phyloP scores from a whole-genome alignment of 768 basidiomycete genomes.

The Kwoniella mangroviensis region DNA sequence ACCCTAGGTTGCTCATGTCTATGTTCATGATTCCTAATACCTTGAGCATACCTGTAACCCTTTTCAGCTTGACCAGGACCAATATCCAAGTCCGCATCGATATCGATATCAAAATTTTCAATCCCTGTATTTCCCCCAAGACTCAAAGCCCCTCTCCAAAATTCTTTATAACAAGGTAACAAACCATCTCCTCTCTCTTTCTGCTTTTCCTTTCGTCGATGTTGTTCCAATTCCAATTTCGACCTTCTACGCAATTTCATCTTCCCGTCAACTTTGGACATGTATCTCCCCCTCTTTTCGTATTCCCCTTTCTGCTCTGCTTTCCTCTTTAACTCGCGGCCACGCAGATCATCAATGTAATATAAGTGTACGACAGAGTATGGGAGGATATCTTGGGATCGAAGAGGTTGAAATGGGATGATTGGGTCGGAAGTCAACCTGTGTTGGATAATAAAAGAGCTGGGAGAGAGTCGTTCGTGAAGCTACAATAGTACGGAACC shows the following conservation, averaged over 20 bases:
- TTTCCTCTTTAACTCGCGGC: slow-evolving; percentile 4
- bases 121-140: neutral
- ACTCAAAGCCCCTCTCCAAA: neutral
- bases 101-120: neutral
- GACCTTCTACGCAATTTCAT: slow-evolving; percentile 4
- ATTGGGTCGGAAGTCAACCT: neutral
- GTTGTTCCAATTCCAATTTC: neutral
- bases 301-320: neutral
- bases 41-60: no score
- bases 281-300: slow-evolving; percentile 10
- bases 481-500: no score
- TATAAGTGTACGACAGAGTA: slow-evolving; percentile 3
- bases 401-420: neutral
- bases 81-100: neutral
- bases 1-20: no score
- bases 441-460: slow-evolving; percentile 12
- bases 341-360: neutral
- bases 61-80: no score
- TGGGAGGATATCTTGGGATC: neutral
- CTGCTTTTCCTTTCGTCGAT: neutral
- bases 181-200: neutral
- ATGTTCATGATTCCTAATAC: no score
- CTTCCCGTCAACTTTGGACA: slow-evolving; percentile 4
- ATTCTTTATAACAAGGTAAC: slow-evolving; percentile 7
- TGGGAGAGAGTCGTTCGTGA: neutral